phyloP scores from a whole-genome alignment of 345 rosid genomes.

The Trapa incisa region DNA sequence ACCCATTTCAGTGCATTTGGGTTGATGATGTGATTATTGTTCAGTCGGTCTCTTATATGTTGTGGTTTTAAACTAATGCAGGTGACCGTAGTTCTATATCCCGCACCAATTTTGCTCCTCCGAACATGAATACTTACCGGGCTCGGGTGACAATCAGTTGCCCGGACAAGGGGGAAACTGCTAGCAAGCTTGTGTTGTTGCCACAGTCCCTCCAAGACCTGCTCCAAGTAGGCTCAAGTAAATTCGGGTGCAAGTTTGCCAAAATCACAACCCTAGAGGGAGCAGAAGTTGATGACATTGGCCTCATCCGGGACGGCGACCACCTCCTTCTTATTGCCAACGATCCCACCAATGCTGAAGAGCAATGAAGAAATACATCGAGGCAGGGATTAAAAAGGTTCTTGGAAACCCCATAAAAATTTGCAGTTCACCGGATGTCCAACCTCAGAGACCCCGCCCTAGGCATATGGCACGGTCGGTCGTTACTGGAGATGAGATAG shows the following conservation, averaged over 20 bases:
- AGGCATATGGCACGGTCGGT: not conserved
- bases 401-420: not conserved
- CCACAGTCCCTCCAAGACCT: slow-evolving; percentile 58
- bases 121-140: slow-evolving; percentile 12
- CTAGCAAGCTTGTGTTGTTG: slow-evolving; percentile 38
- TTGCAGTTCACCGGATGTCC: not conserved
- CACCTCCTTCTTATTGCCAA: slow-evolving; percentile 39
- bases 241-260: slow-evolving; percentile 31
- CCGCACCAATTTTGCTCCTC: slow-evolving; percentile 8
- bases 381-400: not conserved
- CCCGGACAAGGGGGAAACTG: slow-evolving; percentile 27
- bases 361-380: not conserved
- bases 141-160: slow-evolving; percentile 54
- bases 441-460: too few species aligned
- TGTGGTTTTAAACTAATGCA: slow-evolving; percentile 9
- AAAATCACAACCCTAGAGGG: slow-evolving; percentile 49
- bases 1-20: not conserved
- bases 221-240: slow-evolving; percentile 32
- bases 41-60: not conserved
- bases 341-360: not conserved
- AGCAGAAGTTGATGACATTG: slow-evolving; percentile 65
- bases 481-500: not conserved
- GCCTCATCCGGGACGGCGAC: slow-evolving; percentile 71
- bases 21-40: not conserved
- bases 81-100: slow-evolving; percentile 21